These are phyloP conservation scores for Bromus sterilis DNA, from an alignment of 176 grass and related monocot species.

Conservation along the genomic window DNA sequence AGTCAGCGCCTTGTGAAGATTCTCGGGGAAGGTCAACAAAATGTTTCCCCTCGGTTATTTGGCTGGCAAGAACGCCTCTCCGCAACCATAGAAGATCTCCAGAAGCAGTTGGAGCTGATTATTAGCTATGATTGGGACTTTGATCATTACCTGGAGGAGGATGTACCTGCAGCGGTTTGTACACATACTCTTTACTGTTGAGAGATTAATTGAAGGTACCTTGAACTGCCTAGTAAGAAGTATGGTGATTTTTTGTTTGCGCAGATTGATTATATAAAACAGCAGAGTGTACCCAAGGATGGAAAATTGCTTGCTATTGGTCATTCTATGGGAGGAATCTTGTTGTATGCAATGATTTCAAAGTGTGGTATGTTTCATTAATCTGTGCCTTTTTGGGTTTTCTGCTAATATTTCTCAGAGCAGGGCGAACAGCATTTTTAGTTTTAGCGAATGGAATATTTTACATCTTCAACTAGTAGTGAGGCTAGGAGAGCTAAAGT, in stretches of 20 bases:
- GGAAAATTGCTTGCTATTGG: constrained; percentile 91
- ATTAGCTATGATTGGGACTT: constrained; percentile 92
- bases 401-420: background rate
- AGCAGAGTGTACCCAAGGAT: constrained; percentile 58
- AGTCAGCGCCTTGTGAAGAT: constrained; percentile 76
- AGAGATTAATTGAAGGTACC: background rate
- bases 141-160: constrained; percentile 91
- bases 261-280: constrained; percentile 88
- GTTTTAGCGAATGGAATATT: background rate
- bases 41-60: constrained; percentile 76
- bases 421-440: background rate
- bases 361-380: constrained; percentile 64
- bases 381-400: background rate
- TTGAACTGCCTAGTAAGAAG: background rate
- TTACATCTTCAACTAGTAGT: background rate
- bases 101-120: constrained; percentile 83
- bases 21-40: constrained; percentile 73
- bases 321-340: constrained; percentile 92
- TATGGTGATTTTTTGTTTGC: constrained; percentile 8
- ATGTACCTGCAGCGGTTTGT: constrained; percentile 87
- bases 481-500: background rate
- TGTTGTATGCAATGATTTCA: constrained; percentile 80
- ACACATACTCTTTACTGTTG: constrained; percentile 24
- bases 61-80: constrained; percentile 81
- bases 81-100: constrained; percentile 78